Percentiles rank a stretch among this genome's conserved stretches.
Evolutionary conservation across 306 rosid species (phyloP).

Genomic region (peach (Prunus persica)): Prunus_persica_NCBIv2 NC_034010.1:25233501-25234000

Average conservation of each 20-base stretch:
- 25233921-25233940: conserved; percentile 22
- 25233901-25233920: conserved; percentile 23
- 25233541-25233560: conserved; percentile 27
- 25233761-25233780: conserved; percentile 21
- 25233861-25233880: conserved; percentile 20
- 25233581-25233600: conserved; percentile 52
- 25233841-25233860: conserved; percentile 15
- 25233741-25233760: background rate
- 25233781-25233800: conserved; percentile 5
- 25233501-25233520: conserved; percentile 31
- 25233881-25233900: conserved; percentile 16
- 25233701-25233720: background rate
- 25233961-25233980: conserved; percentile 37
- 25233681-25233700: conserved; percentile 12
- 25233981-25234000: conserved; percentile 29
- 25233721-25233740: background rate
- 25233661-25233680: conserved; percentile 36
- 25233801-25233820: conserved; percentile 1
- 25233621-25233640: conserved; percentile 27
- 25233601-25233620: conserved; percentile 57
- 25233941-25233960: conserved; percentile 44
- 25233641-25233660: conserved; percentile 21
- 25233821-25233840: conserved; percentile 16
- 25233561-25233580: conserved; percentile 39
- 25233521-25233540: conserved; percentile 26